These are phyloP conservation scores for Plasmodium ovale DNA, from an alignment of 169 alveolate species.

Conservation along the genomic window DNA sequence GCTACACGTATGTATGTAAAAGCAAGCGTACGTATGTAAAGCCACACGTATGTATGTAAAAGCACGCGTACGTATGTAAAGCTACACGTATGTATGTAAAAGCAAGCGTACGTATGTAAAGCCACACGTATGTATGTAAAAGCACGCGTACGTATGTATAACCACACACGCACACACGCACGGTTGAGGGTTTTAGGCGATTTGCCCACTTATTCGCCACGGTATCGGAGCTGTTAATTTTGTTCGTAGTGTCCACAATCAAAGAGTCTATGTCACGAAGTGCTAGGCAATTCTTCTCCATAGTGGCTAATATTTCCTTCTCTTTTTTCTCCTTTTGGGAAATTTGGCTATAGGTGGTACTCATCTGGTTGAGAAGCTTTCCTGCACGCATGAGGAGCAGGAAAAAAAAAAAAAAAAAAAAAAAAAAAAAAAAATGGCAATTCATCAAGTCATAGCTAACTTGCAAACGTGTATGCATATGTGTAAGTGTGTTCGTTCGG, in stretches of 20 bases:
- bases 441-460: not conserved
- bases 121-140: not conserved
- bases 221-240: conserved; percentile 14
- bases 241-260: conserved; percentile 19
- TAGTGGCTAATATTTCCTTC: conserved; percentile 32
- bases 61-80: not conserved
- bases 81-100: not conserved
- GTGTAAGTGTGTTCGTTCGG: not conserved
- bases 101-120: not conserved
- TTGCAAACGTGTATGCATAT: not conserved
- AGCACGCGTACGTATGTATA: not conserved
- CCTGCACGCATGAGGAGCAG: not conserved
- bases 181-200: not conserved
- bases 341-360: conserved; percentile 5
- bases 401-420: not conserved
- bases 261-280: conserved; percentile 13
- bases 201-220: conserved; percentile 13
- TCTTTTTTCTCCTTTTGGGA: conserved; percentile 7
- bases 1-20: not conserved
- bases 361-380: conserved; percentile 32
- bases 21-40: not conserved
- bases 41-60: not conserved
- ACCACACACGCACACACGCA: not conserved
- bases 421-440: not conserved
- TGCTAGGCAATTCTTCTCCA: conserved; percentile 17